phyloP scores from a whole-genome alignment of 164 flowering plant species.

The Kingdonia uniflora region DNA sequence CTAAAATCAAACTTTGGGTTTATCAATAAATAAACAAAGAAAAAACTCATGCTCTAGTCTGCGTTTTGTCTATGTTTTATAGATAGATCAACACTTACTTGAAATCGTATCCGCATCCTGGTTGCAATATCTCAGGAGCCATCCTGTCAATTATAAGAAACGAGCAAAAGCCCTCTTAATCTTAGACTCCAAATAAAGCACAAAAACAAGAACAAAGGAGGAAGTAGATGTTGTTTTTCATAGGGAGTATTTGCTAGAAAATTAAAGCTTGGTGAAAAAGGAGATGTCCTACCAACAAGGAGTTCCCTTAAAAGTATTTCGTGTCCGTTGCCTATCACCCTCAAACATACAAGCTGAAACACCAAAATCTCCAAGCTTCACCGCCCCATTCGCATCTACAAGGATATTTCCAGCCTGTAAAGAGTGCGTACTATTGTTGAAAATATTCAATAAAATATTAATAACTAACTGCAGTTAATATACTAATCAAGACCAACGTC shows the following conservation, averaged over 20 bases:
- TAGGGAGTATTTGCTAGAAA: not conserved
- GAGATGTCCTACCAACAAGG: slow-evolving; percentile 78
- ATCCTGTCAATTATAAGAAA: slow-evolving; percentile 47
- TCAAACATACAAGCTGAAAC: slow-evolving; percentile 98
- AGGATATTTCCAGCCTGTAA: slow-evolving; percentile 94
- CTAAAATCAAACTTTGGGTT: not conserved
- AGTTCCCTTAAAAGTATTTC: slow-evolving; percentile 97
- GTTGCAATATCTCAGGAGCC: slow-evolving; percentile 99
- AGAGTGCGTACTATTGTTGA: slow-evolving; percentile 1
- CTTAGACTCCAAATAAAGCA: too few species aligned
- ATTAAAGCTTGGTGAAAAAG: not conserved
- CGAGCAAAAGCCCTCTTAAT: not conserved
- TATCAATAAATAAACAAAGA: not conserved
- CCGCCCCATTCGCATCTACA: slow-evolving; percentile 64
- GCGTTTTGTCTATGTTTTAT: not conserved
- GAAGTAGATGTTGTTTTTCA: too few species aligned
- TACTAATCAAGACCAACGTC: not conserved
- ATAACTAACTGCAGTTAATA: not conserved
- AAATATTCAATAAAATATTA: not conserved
- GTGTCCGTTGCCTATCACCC: slow-evolving; percentile 86
- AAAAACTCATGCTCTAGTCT: too few species aligned
- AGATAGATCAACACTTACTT: slow-evolving; percentile 48
- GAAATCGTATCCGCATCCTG: slow-evolving; percentile 91
- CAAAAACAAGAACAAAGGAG: too few species aligned
- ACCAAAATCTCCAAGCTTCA: slow-evolving; percentile 98